These are phyloP conservation scores for Psidium friedrichsthalianum DNA, from an alignment of 345 rosid genomes.

Conservation along the genomic window DNA sequence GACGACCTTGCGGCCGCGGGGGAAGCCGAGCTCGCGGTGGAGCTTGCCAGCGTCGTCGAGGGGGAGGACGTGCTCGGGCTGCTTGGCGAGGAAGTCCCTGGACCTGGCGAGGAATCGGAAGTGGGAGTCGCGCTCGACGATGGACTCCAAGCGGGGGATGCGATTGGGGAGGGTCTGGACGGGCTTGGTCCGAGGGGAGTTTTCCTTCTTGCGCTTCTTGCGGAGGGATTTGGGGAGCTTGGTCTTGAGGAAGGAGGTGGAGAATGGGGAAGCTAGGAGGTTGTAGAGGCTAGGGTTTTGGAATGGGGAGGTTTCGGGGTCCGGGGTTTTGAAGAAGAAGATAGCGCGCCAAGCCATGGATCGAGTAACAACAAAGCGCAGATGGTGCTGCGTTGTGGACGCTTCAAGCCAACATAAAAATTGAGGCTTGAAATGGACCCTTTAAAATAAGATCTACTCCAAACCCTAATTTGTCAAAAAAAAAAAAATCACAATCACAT, in stretches of 20 bases:
- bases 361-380: neutral
- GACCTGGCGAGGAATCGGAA: slow-evolving; percentile 59
- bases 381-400: neutral
- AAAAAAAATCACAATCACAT: no score
- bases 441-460: no score
- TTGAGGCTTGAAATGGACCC: no score
- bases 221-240: slow-evolving; percentile 50
- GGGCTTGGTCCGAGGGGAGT: slow-evolving; percentile 44
- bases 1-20: slow-evolving; percentile 78
- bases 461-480: no score
- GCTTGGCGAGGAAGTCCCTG: slow-evolving; percentile 53
- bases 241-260: slow-evolving; percentile 79
- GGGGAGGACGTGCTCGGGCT: slow-evolving; percentile 54
- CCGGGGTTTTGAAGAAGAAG: neutral
- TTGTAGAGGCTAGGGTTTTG: neutral
- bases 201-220: slow-evolving; percentile 29
- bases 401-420: neutral
- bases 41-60: slow-evolving; percentile 80
- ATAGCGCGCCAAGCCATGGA: slow-evolving; percentile 26
- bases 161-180: slow-evolving; percentile 45
- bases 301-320: neutral
- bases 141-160: slow-evolving; percentile 40
- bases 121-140: slow-evolving; percentile 50
- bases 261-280: slow-evolving; percentile 18
- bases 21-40: slow-evolving; percentile 73